Evolutionary conservation across 75 land plant species (phyloP).

Genomic region (Larix kaempferi): DNA sequence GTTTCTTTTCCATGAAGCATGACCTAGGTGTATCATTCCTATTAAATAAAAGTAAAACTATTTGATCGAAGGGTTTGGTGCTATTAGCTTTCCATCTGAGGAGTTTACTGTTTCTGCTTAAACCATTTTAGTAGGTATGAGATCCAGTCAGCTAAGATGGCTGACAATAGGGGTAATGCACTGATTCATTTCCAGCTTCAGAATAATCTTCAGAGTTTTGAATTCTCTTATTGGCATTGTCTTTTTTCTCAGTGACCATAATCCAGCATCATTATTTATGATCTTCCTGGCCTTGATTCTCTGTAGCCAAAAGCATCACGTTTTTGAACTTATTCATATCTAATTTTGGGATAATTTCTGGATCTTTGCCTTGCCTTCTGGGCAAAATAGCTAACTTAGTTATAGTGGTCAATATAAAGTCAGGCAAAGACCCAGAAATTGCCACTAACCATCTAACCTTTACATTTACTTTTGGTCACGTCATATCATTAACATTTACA

Average conservation of each 20-base stretch:
- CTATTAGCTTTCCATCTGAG: not conserved
- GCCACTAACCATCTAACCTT: too few species aligned
- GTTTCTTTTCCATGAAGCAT: not conserved
- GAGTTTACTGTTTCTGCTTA: not conserved
- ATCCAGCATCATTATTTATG: not conserved
- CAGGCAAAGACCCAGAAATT: too few species aligned
- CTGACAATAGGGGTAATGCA: not conserved
- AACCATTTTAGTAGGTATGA: not conserved
- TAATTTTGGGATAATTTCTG: too few species aligned
- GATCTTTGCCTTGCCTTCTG: too few species aligned
- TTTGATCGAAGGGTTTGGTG: not conserved
- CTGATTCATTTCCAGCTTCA: not conserved
- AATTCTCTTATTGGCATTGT: not conserved
- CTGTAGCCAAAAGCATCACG: not conserved
- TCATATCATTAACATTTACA: too few species aligned
- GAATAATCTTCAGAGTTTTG: too few species aligned
- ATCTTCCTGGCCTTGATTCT: not conserved
- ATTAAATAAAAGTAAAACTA: not conserved
- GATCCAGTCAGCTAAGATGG: not conserved
- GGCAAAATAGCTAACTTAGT: not conserved
- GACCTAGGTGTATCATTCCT: not conserved
- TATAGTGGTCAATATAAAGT: not conserved
- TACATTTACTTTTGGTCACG: too few species aligned
- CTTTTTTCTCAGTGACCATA: not conserved
- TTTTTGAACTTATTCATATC: too few species aligned